Evolutionary conservation across 2,329 filamentous ascomycete genomes (phyloP).

Genomic region (Fusarium sp.): DNA sequence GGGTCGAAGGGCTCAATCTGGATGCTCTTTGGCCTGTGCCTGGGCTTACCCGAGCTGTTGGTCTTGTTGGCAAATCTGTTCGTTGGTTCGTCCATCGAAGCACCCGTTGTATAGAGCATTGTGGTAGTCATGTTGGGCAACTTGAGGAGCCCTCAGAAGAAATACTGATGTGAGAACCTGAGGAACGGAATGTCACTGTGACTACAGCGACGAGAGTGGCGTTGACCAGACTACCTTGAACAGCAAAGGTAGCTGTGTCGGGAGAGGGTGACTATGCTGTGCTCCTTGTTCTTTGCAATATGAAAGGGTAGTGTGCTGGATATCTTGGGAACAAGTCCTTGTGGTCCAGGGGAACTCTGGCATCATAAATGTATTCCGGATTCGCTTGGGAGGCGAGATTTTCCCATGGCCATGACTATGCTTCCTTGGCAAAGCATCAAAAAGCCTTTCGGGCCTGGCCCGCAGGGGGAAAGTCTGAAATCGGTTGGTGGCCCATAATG

Average conservation of each 20-base stretch:
- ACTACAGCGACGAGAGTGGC: not conserved
- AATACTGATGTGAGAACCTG: not conserved
- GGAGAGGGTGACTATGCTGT: not conserved
- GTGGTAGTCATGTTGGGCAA: conserved; percentile 33
- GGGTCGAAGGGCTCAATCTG: conserved; percentile 60
- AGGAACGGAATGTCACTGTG: conserved; percentile 15
- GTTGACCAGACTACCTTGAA: conserved; percentile 3
- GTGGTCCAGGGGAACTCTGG: not conserved
- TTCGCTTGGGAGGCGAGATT: not conserved
- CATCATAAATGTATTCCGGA: conserved; percentile 28
- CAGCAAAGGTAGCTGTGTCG: not conserved
- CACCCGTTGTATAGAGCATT: conserved; percentile 35
- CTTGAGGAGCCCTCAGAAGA: not conserved
- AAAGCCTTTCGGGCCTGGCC: conserved; percentile 12
- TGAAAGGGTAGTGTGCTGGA: not conserved
- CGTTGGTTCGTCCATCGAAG: conserved; percentile 26
- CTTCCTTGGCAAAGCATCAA: conserved; percentile 13
- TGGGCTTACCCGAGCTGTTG: conserved; percentile 26
- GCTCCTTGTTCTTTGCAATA: not conserved
- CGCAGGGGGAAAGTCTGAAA: conserved; percentile 32
- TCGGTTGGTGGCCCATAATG: conserved; percentile 8
- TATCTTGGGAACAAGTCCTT: not conserved
- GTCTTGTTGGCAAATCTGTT: conserved; percentile 17
- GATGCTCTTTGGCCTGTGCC: conserved; percentile 39
- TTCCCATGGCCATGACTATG: conserved; percentile 5